These are phyloP conservation scores for Hsuehochloa calcarea DNA, from an alignment of 176 grass and related monocot genomes.

Conservation along the genomic window DNA sequence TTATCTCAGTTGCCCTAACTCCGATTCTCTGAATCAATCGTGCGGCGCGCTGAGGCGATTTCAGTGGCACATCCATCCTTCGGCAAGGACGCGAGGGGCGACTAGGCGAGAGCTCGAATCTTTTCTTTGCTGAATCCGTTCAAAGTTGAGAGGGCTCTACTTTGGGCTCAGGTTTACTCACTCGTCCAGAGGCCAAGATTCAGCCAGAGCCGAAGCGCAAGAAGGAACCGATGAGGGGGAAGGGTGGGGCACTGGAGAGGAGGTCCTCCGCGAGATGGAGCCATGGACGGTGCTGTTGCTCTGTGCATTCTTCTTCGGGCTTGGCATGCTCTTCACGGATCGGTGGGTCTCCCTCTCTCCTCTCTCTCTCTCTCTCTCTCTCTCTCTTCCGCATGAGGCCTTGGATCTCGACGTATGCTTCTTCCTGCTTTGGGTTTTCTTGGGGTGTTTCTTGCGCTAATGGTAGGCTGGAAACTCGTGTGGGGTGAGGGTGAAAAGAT, in stretches of 20 bases:
- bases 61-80: too few relatives aligned
- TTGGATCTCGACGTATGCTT: slow-evolving; percentile 31
- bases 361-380: too few relatives aligned
- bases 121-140: not conserved
- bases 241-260: slow-evolving; percentile 37
- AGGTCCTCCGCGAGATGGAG: slow-evolving; percentile 59
- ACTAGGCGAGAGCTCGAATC: not conserved
- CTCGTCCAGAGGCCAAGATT: slow-evolving; percentile 29
- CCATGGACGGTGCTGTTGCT: slow-evolving; percentile 45
- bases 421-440: not conserved
- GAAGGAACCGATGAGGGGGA: slow-evolving; percentile 55
- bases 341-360: slow-evolving; percentile 32
- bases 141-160: slow-evolving; percentile 4
- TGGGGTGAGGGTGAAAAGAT: not conserved
- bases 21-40: too few relatives aligned
- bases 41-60: too few relatives aligned
- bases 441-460: not conserved
- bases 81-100: too few relatives aligned
- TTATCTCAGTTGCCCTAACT: too few relatives aligned
- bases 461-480: not conserved
- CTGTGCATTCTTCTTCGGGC: slow-evolving; percentile 70
- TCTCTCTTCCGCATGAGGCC: not conserved
- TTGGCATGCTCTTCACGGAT: slow-evolving; percentile 86
- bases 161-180: not conserved
- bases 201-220: not conserved